Evolutionary conservation across 345 rosid genomes (phyloP).

Genomic region (Capsella bursapastoris): DNA sequence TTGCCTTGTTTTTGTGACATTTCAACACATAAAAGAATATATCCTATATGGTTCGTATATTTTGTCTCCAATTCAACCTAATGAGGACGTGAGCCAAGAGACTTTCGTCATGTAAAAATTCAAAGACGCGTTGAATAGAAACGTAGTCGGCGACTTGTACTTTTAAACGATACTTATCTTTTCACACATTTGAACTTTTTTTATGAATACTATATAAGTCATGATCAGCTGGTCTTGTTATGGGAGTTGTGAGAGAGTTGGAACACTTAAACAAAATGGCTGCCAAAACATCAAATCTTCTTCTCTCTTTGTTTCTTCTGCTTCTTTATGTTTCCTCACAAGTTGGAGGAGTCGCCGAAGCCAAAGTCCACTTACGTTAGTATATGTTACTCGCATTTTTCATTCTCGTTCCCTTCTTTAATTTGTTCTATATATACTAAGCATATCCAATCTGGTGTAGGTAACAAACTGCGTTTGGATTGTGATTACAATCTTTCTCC

Average conservation of each 20-base stretch:
- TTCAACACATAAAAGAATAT: background rate
- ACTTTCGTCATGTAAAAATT: background rate
- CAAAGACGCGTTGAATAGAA: constrained; percentile 12
- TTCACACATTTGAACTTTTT: background rate
- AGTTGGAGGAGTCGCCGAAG: constrained; percentile 18
- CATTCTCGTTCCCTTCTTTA: background rate
- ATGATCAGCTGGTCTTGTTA: background rate
- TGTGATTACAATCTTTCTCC: background rate
- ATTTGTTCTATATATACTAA: too few species aligned
- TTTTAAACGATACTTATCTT: constrained; percentile 1
- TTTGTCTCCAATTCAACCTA: constrained; percentile 9
- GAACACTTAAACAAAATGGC: constrained; percentile 20
- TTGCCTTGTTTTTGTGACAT: background rate
- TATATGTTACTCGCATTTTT: background rate
- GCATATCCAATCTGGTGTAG: background rate
- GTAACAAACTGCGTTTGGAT: constrained; percentile 9
- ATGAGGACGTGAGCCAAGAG: background rate
- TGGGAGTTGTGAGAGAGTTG: background rate
- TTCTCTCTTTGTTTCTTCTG: constrained; percentile 21
- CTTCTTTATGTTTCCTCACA: constrained; percentile 10
- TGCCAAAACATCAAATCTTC: constrained; percentile 22
- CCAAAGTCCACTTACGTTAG: constrained; percentile 26
- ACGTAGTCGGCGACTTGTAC: constrained; percentile 3
- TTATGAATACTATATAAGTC: background rate
- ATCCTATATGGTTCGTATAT: background rate